Base-by-base conservation (phyloP, 805 yeast genomes). In the Wickerhamiella parazyma region DNA sequence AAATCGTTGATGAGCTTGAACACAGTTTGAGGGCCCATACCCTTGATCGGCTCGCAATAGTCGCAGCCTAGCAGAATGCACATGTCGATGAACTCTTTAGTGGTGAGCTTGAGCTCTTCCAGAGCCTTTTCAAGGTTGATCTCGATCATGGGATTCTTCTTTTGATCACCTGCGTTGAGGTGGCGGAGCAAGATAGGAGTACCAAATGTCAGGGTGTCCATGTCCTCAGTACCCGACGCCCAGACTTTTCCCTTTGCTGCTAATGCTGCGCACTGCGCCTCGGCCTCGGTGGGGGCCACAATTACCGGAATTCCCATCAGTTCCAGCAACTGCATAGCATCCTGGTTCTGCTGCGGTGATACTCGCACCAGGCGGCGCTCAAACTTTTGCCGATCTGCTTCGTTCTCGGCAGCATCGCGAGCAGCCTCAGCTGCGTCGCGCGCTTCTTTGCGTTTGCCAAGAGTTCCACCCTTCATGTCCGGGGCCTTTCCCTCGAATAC, bases 401-500 rank as follows among this genome's bases (percentile, higher is more conserved):
- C 73, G 17, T 87, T 74, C 38, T 95, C 84, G 5, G 84, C 73
- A 46, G 85, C 95, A 45, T 75, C 71, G 53, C 71, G 62, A 55
- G 65, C 63, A 31, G 44, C 39, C 25, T 51, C 51, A n/a, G 55
- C 65, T 55, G 60, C 68, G 47, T 65, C 89, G 50, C 94, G 71
- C 51, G 83, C 71, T 22, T 75, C 76, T 42, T 77, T 66, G 58
- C 99, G 75, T 59, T 91, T 91, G 46, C 80, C 86, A 54, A 91
- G 70, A 63, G 89, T 97, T 21, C 94, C 94, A 33, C 93, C 81
- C 64, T 91, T 91, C 63, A 91, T 61, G 3, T 78, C 83, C 1
- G 99, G 99, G 5, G 99, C 98, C 55, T 83, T 86, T 19, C 99
- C 99, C 60, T 91, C 99, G 64, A 91, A 91, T 6, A 91, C 97